Conservation (phyloP, 2,329 filamentous ascomycete species). For the Allantophomopsis cytisporea region DNA sequence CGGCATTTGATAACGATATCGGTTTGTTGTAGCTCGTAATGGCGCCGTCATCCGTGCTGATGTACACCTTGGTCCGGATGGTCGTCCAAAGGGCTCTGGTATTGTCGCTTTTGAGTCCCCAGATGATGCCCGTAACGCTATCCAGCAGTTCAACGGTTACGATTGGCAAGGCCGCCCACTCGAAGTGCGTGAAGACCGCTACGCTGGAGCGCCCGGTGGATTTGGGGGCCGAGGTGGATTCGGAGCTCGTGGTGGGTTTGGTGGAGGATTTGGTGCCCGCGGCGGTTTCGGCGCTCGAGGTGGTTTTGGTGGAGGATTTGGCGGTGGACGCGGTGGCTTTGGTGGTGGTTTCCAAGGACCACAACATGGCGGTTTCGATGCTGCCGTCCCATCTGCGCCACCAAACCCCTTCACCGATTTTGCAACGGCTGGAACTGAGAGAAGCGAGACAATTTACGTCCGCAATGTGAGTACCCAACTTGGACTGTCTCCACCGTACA, state of each 20-base stretch:
- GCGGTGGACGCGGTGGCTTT: slow-evolving; percentile 24
- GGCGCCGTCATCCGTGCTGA: slow-evolving; percentile 87
- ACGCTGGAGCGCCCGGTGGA: slow-evolving; percentile 48
- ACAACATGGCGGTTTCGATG: slow-evolving; percentile 12
- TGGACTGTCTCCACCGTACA: background rate
- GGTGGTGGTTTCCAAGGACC: slow-evolving; percentile 28
- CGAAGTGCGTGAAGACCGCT: slow-evolving; percentile 93
- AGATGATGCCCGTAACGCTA: slow-evolving; percentile 90
- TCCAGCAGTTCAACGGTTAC: slow-evolving; percentile 95
- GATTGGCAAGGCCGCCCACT: slow-evolving; percentile 93
- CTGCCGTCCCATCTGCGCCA: slow-evolving; percentile 34
- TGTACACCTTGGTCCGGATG: slow-evolving; percentile 83
- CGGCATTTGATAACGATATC: slow-evolving; percentile 1
- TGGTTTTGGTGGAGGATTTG: slow-evolving; percentile 39
- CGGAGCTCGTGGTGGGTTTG: slow-evolving; percentile 26
- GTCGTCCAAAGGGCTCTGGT: slow-evolving; percentile 89
- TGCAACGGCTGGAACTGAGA: slow-evolving; percentile 76
- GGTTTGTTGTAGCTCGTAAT: slow-evolving; percentile 33
- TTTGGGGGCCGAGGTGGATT: slow-evolving; percentile 27
- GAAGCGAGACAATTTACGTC: slow-evolving; percentile 78
- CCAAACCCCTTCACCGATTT: slow-evolving; percentile 93
- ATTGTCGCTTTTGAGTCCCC: slow-evolving; percentile 94
- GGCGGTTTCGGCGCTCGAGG: slow-evolving; percentile 45
- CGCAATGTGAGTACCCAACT: slow-evolving; percentile 64
- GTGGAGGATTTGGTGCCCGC: slow-evolving; percentile 40